Conservation (phyloP, 106 monocot genomes). For the Phalaenopsis aphrodite region DNA sequence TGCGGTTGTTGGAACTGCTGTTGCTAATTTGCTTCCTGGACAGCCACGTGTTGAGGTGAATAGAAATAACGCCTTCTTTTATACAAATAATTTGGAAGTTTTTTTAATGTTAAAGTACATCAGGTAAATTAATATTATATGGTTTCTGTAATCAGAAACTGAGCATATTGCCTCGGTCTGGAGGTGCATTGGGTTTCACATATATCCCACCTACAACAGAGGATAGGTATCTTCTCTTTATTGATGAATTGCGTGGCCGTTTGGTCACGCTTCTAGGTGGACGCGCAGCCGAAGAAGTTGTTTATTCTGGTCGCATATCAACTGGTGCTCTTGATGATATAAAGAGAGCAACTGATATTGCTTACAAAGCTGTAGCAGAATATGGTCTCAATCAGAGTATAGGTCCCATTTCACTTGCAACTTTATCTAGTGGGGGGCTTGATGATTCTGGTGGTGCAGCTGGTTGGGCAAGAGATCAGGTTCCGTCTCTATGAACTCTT, state of each 20-base stretch:
- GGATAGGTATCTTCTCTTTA: conserved; percentile 87
- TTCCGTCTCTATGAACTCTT: conserved; percentile 20
- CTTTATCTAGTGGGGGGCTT: conserved; percentile 83
- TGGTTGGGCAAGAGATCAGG: conserved; percentile 93
- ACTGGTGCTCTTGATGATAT: conserved; percentile 99
- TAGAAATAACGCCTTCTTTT: not conserved
- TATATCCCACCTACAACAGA: conserved; percentile 92
- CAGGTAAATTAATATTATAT: not conserved
- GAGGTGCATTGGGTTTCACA: conserved; percentile 95
- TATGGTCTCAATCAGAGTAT: conserved; percentile 77
- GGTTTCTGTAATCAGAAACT: conserved; percentile 56
- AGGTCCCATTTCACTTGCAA: conserved; percentile 80
- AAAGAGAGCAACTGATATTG: conserved; percentile 92
- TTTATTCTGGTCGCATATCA: conserved; percentile 89
- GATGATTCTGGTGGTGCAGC: conserved; percentile 76
- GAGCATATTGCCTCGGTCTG: conserved; percentile 93
- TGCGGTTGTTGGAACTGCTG: conserved; percentile 94
- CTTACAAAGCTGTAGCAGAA: conserved; percentile 97
- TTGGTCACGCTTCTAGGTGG: conserved; percentile 95
- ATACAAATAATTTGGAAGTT: not conserved
- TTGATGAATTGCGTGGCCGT: conserved; percentile 88
- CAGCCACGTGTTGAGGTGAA: conserved; percentile 91
- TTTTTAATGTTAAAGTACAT: not conserved
- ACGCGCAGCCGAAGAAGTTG: conserved; percentile 92
- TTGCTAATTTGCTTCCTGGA: conserved; percentile 76